Percentiles rank a stretch among this genome's conserved stretches.
Evolutionary conservation across 2,329 filamentous ascomycete genomes (phyloP).

Genomic region (Sclerotinia borealis): DNA sequence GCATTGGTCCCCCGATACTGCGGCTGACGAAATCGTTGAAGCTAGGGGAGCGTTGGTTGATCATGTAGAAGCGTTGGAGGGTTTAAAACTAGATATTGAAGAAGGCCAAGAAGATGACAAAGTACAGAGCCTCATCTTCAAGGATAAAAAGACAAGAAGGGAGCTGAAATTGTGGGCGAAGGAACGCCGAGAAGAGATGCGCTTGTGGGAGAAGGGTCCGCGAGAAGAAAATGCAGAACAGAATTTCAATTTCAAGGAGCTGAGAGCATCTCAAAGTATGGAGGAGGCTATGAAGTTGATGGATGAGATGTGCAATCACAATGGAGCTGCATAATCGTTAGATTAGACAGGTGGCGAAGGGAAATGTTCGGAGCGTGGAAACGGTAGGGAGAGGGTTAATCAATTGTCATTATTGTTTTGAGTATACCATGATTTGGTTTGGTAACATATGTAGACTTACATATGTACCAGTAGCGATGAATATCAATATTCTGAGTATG

Average conservation of each 20-base stretch:
- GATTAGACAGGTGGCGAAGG: not conserved
- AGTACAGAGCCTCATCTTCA: not conserved
- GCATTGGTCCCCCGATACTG: not conserved
- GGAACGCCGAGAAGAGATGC: not conserved
- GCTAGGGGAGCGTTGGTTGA: not conserved
- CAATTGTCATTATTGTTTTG: not conserved
- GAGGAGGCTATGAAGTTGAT: not conserved
- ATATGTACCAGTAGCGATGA: not conserved
- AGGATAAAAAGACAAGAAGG: not conserved
- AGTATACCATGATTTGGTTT: not conserved
- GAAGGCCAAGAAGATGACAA: not conserved
- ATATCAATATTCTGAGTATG: not conserved
- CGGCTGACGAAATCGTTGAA: not conserved
- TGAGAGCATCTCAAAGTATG: not conserved
- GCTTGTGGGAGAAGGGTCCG: not conserved
- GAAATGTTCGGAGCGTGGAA: not conserved
- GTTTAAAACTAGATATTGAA: not conserved
- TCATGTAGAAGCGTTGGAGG: not conserved
- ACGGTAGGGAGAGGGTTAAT: not conserved
- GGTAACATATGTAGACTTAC: not conserved
- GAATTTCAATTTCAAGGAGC: too few relatives aligned
- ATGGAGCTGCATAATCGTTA: not conserved
- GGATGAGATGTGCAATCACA: not conserved
- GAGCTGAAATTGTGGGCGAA: not conserved
- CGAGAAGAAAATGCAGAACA: not conserved